Conservation (phyloP, 305 asterid genomes). For the Striga hermonthica region DNA sequence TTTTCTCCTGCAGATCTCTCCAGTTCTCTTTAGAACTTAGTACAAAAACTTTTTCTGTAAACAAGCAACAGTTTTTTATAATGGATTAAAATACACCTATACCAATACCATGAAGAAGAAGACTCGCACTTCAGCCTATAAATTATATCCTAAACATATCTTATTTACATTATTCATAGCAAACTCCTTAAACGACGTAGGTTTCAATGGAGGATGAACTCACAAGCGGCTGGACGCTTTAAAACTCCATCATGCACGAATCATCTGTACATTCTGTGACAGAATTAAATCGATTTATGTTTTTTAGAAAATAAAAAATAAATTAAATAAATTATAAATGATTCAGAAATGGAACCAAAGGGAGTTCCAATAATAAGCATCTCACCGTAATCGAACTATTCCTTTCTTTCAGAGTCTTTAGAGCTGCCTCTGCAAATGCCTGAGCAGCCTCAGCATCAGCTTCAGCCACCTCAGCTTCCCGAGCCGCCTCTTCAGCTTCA, state of each 20-base stretch:
- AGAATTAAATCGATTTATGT: no score
- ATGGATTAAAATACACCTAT: constrained; percentile 31
- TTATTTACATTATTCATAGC: constrained; percentile 32
- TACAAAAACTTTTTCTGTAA: constrained; percentile 12
- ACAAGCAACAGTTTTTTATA: constrained; percentile 33
- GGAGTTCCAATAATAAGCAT: not conserved
- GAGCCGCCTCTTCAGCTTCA: constrained; percentile 96
- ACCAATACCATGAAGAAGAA: constrained; percentile 18
- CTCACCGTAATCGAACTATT: constrained; percentile 68
- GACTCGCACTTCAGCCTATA: constrained; percentile 22
- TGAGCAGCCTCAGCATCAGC: constrained; percentile 98
- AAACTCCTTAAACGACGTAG: constrained; percentile 19
- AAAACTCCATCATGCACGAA: constrained; percentile 41
- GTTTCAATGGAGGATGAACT: constrained; percentile 19
- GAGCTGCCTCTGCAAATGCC: constrained; percentile 91
- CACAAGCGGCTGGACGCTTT: not conserved
- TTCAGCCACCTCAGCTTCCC: constrained; percentile 95
- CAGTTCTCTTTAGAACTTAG: constrained; percentile 5
- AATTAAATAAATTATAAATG: not conserved
- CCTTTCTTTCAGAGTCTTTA: constrained; percentile 72
- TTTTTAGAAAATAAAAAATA: no score
- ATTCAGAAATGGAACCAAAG: not conserved
- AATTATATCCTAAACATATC: constrained; percentile 10
- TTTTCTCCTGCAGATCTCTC: constrained; percentile 9
- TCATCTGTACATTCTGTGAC: constrained; percentile 50